Conservation (phyloP, 371 early-diverging fungal species). For the Rhizopus arrhizus region DNA sequence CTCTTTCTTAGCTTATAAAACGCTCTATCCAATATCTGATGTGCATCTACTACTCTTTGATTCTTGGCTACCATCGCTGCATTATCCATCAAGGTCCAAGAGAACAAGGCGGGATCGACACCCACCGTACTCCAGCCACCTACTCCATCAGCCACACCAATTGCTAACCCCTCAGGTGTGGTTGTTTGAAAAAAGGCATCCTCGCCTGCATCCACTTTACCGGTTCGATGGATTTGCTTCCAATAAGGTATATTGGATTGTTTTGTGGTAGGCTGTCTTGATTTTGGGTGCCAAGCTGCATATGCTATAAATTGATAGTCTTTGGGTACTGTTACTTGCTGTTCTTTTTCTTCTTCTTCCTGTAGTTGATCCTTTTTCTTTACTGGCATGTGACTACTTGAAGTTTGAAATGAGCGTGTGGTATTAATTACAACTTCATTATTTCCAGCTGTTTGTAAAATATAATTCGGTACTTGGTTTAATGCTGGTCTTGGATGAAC, state of each 20-base stretch:
- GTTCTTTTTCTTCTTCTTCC: conserved; percentile 5
- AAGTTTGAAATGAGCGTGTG: no score
- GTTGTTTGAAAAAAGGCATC: conserved; percentile 71
- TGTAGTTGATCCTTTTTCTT: not conserved
- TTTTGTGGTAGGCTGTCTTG: conserved; percentile 27
- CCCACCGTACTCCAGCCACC: conserved; percentile 71
- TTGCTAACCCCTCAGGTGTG: conserved; percentile 59
- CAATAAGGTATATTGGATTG: conserved; percentile 44
- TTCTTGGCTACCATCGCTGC: conserved; percentile 62
- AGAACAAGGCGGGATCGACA: conserved; percentile 62
- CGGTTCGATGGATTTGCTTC: conserved; percentile 45
- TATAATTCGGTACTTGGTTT: no score
- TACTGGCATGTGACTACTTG: no score
- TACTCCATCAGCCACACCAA: conserved; percentile 74
- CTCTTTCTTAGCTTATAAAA: conserved; percentile 58
- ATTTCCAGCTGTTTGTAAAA: no score
- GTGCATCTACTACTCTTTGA: conserved; percentile 53
- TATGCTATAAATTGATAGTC: conserved; percentile 46
- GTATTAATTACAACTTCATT: no score
- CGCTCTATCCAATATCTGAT: conserved; percentile 62
- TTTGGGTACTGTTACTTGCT: conserved; percentile 1
- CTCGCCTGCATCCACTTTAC: conserved; percentile 74
- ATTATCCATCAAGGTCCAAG: conserved; percentile 74
- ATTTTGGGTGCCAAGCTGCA: conserved; percentile 58
- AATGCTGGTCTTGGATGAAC: conserved; percentile 5